Evolutionary conservation across 2,329 filamentous ascomycete genomes (phyloP).

Genomic region (Alternaria brassicicola): DNA sequence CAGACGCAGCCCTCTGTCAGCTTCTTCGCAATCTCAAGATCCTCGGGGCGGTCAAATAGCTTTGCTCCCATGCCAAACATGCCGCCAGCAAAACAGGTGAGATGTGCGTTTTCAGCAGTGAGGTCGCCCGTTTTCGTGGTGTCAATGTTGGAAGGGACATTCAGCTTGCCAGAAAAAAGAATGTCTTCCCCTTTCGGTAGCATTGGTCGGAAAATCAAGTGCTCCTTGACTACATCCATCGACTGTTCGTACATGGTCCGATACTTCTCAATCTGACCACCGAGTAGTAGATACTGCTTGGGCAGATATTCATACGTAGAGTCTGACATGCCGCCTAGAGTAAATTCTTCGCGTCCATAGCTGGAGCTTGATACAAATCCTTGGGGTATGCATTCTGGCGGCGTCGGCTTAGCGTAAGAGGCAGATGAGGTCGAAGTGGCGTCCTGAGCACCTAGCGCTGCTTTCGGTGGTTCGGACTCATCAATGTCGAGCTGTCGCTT

Average conservation of each 20-base stretch:
- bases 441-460: slow-evolving; percentile 6
- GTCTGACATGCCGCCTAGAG: slow-evolving; percentile 50
- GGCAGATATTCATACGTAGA: slow-evolving; percentile 54
- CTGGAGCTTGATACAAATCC: slow-evolving; percentile 60
- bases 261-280: slow-evolving; percentile 56
- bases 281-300: slow-evolving; percentile 56
- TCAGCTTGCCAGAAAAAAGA: slow-evolving; percentile 48
- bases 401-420: slow-evolving; percentile 17
- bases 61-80: slow-evolving; percentile 71
- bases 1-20: slow-evolving; percentile 69
- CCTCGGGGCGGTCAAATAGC: slow-evolving; percentile 61
- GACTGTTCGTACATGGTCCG: slow-evolving; percentile 63
- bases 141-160: slow-evolving; percentile 40
- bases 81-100: slow-evolving; percentile 73
- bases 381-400: slow-evolving; percentile 53
- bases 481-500: slow-evolving; percentile 37
- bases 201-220: slow-evolving; percentile 60
- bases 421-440: slow-evolving; percentile 9
- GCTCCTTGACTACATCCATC: slow-evolving; percentile 52
- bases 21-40: slow-evolving; percentile 62
- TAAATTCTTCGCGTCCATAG: slow-evolving; percentile 53
- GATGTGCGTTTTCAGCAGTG: slow-evolving; percentile 60
- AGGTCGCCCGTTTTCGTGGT: slow-evolving; percentile 35
- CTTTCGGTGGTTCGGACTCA: slow-evolving; percentile 13
- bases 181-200: slow-evolving; percentile 54